Base-by-base conservation (phyloP, 352 stramenopile genomes). In the Phytopythium kandeliae region DNA sequence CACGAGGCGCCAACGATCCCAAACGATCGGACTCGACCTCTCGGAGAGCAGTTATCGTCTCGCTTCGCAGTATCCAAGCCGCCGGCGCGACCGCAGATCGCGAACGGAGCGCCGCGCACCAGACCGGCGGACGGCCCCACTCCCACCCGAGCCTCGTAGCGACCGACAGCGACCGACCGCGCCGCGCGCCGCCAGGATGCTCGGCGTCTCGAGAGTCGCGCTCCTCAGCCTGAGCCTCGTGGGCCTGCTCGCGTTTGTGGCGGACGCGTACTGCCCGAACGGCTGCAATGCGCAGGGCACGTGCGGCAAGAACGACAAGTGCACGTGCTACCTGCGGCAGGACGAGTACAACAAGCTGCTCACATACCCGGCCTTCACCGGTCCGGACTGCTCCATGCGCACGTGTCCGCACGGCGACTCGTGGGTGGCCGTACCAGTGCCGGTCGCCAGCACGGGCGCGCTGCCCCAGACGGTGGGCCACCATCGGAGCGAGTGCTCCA, bases 401-500 rank as follows among this genome's bases (percentile, higher is more conserved):
- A 94, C 82, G 58, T 94, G 83, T 60, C 78, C 83, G 42, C 74
- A 68, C 51, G 83, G 83, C 12, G 51, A 72, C 2, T 77, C 83
- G 36, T 94, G 82, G 76, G 74, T 92, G 4, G 55, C 66, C 9
- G 54, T 76, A 48, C 74, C 78, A 8, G 71, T 71, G n/a, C 66
- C 60, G 7, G 54, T 67, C n/a, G 92, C 96, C 67, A 55, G 63
- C 16, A 21, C 3, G 3, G 15, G 1, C n/a, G 9, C 16, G 4
- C 28, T 31, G 4, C 28, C 28, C n/a, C 21, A 46, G 22, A 54
- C 35, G 3, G 36, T 28, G 3, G 86, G 66, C 24, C 93, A 98
- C 62, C 62, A 72, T 19, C 60, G 79, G 31, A 63, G 72, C 19
- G 92, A 98, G 74, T 99, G 96, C 74, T 98, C 95, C 2, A 92